Conservation (phyloP, 1,139 yeast species). For the Geotrichum histeridarum region DNA sequence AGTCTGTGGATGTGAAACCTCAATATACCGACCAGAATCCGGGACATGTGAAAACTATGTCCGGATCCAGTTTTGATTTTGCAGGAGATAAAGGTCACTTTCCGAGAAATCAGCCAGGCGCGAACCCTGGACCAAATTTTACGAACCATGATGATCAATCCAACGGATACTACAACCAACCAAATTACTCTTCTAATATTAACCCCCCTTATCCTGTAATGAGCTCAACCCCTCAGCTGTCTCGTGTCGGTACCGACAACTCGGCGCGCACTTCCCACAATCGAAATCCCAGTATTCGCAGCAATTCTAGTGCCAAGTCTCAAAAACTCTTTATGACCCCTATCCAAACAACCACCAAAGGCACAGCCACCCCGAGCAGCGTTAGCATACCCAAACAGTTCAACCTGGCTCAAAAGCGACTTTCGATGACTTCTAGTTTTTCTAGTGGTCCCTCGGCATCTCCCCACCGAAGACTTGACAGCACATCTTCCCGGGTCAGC, state of each 20-base stretch:
- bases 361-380: background rate
- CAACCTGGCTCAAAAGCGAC: background rate
- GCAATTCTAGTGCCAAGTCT: background rate
- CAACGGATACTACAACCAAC: conserved; percentile 3
- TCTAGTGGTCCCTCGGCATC: background rate
- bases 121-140: background rate
- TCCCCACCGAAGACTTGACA: conserved; percentile 9
- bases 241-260: conserved; percentile 3
- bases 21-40: background rate
- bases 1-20: no score
- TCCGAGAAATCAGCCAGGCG: background rate
- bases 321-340: background rate
- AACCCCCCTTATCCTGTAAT: background rate
- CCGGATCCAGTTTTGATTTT: conserved; percentile 11
- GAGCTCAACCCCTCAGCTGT: background rate
- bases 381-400: conserved; percentile 1
- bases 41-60: background rate
- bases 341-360: background rate
- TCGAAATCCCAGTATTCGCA: conserved; percentile 5
- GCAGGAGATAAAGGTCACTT: background rate
- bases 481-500: conserved; percentile 16
- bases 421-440: background rate
- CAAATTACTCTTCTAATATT: background rate
- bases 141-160: conserved; percentile 3
- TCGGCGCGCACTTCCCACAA: background rate